Base-by-base conservation (phyloP, 2,329 filamentous ascomycete species). In the Madurella mycetomatis region DNA sequence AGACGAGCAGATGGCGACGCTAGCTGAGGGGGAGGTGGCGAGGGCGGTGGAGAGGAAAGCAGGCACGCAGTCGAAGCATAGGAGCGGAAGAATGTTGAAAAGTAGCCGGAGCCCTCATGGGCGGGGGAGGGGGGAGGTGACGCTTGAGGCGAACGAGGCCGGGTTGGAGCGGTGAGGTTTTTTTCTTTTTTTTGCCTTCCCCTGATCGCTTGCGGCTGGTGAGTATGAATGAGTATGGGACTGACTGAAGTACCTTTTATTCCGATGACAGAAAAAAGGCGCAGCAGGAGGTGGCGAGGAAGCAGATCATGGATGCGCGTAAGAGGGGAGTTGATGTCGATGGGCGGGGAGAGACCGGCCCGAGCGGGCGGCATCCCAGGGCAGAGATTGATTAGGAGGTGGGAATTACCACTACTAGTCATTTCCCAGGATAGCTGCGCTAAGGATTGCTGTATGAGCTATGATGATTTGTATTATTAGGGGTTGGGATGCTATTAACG, bases 111-210 rank as follows among this genome's bases (percentile, higher is more conserved):
- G 32, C 13, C 39, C 41, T 9, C 60, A 62, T 40, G 58, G 60
- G 4, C 18, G 60, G 17, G 48, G 48, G 9, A 45, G 60, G 17
- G 61, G 61, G 2, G 60, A 63, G 51, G 53, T 63, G 2, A 58
- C 49, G 16, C 44, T 63, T 1, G 50, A 51, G 18, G 55, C 41
- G 19, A 46, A 45, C 16, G 60, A 63, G 44, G 61, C 58, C 2
- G 57, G 55, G 46, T 31, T 61, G 53, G 60, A 62, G 59, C 59
- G 61, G 60, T 58, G 46, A 55, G 54, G 43, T 49, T 31, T 3
- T 37, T 32, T 5, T 46, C 4, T 12, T 42, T 17, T 15, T 16
- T 9, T 17, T 12, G 18, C 8, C 12, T 34, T 19, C 9, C 17
- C 7, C 11, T 18, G 15, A 2, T 46, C 25, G 25, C 3, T 25